Evolutionary conservation across 495 filamentous ascomycete species (phyloP), one percentile per base, ranked within the genome.

Genomic region (Aspergillus mulundensis): DNA sequence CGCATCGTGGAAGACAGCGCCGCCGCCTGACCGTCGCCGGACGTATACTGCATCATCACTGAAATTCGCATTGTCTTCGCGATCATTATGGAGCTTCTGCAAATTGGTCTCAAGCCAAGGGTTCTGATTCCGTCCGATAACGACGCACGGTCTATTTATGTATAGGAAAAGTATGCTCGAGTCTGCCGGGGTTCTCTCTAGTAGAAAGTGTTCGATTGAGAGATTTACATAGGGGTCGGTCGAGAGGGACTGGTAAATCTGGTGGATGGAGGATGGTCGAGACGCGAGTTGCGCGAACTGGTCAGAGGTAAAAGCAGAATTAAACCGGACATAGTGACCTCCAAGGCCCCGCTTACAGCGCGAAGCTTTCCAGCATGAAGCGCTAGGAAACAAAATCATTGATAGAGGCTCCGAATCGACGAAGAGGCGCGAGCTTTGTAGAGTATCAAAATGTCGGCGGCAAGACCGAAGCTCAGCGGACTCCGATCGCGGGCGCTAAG

Each of bases 111-210:
- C 94, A 8, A 89, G 76, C 92, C 92, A 98, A 38, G 94, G 94
- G 67, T 98, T 98, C 67, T 98, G 94, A 68, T 98, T 98, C 44
- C 93, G 87, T 14, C 94, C 94, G 55, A 98, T 85, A 59, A 98
- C 83, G 47, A 98, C 79, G 69, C 88, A 87, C 7, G 93, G 91
- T 12, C 77, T 72, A 70, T 98, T 97, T 56, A 82, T 77, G 72
- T 97, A 98, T 16, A 97, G 78, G 56, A 97, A 91, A 0, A 97
- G 80, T 30, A 96, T 67, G 40, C 79, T 83, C 5, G 90, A 91
- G 58, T 87, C 78, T 5, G 81, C 71, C 0, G 84, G 80, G 0
- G 88, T 81, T 38, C 86, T 81, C 52, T 86, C 81, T 0, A 97
- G 83, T 5, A 98, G 84, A 70, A 88, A 86, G 68, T 97, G 88